Conservation (phyloP, 1,139 yeast genomes). For the Debaryomycetaceae sp. region DNA sequence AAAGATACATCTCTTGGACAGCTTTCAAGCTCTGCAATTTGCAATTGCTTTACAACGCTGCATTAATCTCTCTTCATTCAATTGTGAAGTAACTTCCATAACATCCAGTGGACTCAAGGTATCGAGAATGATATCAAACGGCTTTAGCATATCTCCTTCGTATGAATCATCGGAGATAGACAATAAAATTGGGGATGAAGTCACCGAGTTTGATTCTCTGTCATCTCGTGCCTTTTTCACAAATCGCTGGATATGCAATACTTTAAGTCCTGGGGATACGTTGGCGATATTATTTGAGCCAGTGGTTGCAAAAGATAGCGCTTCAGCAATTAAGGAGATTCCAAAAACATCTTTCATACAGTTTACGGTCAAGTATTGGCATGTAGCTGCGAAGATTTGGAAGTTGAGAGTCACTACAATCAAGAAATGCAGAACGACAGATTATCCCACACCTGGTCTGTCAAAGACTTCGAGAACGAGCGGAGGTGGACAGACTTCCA, state of each 20-base stretch:
- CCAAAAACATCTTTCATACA: slow-evolving; percentile 26
- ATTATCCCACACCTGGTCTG: slow-evolving; percentile 12
- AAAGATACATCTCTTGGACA: slow-evolving; percentile 20
- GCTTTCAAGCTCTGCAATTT: slow-evolving; percentile 23
- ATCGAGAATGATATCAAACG: slow-evolving; percentile 24
- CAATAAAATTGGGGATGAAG: slow-evolving; percentile 32
- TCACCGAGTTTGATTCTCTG: slow-evolving; percentile 30
- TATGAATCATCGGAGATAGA: slow-evolving; percentile 14
- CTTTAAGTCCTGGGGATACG: slow-evolving; percentile 18
- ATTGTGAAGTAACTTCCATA: slow-evolving; percentile 22
- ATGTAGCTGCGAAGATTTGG: slow-evolving; percentile 15
- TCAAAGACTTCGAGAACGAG: slow-evolving; percentile 14
- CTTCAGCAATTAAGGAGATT: slow-evolving; percentile 14
- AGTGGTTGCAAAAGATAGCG: slow-evolving; percentile 23
- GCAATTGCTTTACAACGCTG: slow-evolving; percentile 5
- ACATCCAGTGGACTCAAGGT: slow-evolving; percentile 33
- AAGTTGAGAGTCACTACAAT: slow-evolving; percentile 29
- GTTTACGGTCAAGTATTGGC: slow-evolving; percentile 30
- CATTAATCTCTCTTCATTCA: slow-evolving; percentile 5
- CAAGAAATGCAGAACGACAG: slow-evolving; percentile 27
- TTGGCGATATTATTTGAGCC: slow-evolving; percentile 32
- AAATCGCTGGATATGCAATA: slow-evolving; percentile 33
- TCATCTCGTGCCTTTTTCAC: slow-evolving; percentile 29
- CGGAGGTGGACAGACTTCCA: slow-evolving; percentile 11
- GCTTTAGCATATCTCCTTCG: slow-evolving; percentile 34